Evolutionary conservation across 2,329 filamentous ascomycete species (phyloP).

Genomic region (Shiraia sp.): DNA sequence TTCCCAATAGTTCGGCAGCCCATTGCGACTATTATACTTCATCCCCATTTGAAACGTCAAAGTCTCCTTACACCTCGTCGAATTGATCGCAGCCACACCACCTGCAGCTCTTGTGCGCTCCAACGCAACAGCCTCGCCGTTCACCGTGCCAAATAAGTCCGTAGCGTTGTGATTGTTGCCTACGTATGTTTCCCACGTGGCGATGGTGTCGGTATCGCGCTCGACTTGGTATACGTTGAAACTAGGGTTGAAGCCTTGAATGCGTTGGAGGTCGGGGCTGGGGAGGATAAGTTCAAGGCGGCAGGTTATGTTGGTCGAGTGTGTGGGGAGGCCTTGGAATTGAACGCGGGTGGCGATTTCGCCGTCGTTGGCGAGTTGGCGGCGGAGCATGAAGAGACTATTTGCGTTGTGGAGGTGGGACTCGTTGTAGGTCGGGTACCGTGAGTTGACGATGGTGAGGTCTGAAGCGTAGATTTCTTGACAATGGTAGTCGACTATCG

Average conservation of each 20-base stretch:
- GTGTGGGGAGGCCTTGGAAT: conserved; percentile 14
- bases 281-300: conserved; percentile 34
- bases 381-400: conserved; percentile 36
- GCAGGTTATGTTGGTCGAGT: conserved; percentile 19
- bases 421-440: conserved; percentile 26
- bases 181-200: conserved; percentile 29
- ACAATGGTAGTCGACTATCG: conserved; percentile 16
- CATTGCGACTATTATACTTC: conserved; percentile 18
- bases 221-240: conserved; percentile 32
- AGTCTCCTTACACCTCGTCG: conserved; percentile 27
- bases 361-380: conserved; percentile 18
- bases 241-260: conserved; percentile 24
- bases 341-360: conserved; percentile 33
- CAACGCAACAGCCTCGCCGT: conserved; percentile 23
- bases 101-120: conserved; percentile 15
- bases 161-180: conserved; percentile 4
- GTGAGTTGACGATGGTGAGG: conserved; percentile 31
- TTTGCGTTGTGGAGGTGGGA: conserved; percentile 20
- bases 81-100: conserved; percentile 20
- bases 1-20: conserved; percentile 32
- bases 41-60: conserved; percentile 37
- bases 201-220: conserved; percentile 11
- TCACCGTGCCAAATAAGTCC: conserved; percentile 24
- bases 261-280: conserved; percentile 6
- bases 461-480: conserved; percentile 23